These are phyloP conservation scores for Morella rubra DNA, from an alignment of 306 rosid species.

Conservation along the genomic window DNA sequence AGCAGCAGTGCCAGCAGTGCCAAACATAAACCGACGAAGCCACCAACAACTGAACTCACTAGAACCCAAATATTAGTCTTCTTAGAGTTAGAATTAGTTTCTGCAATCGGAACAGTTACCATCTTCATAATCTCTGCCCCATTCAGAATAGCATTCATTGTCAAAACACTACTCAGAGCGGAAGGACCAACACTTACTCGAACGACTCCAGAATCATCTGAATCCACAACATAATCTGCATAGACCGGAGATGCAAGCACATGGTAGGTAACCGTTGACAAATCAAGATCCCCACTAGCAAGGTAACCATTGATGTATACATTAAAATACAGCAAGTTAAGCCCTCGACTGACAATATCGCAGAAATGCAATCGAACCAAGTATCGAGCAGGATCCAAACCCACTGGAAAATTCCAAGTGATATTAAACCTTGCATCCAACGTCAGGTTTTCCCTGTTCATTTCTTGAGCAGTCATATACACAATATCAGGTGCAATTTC, in stretches of 20 bases:
- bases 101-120: conserved; percentile 34
- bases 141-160: conserved; percentile 84
- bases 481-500: conserved; percentile 86
- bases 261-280: conserved; percentile 58
- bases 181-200: conserved; percentile 88
- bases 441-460: conserved; percentile 60
- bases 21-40: conserved; percentile 46
- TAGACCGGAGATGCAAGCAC: conserved; percentile 72
- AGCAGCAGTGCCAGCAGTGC: conserved; percentile 40
- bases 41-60: conserved; percentile 64
- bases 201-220: conserved; percentile 55
- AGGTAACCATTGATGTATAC: conserved; percentile 73
- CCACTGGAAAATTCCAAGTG: conserved; percentile 78
- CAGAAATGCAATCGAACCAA: conserved; percentile 90
- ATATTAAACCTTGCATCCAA: conserved; percentile 59
- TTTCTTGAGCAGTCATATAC: conserved; percentile 86
- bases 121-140: conserved; percentile 98
- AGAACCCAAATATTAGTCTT: conserved; percentile 52
- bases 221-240: conserved; percentile 69
- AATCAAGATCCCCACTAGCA: conserved; percentile 78
- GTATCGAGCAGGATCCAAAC: conserved; percentile 39
- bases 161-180: conserved; percentile 56
- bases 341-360: conserved; percentile 72
- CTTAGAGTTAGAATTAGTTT: conserved; percentile 17
- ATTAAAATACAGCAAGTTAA: conserved; percentile 69